Percentiles rank a stretch among this genome's conserved stretches.
These are phyloP conservation scores for Polyporus tsugae DNA, from an alignment of 1,284 basidiomycete species.

Conservation along the genomic window DNA sequence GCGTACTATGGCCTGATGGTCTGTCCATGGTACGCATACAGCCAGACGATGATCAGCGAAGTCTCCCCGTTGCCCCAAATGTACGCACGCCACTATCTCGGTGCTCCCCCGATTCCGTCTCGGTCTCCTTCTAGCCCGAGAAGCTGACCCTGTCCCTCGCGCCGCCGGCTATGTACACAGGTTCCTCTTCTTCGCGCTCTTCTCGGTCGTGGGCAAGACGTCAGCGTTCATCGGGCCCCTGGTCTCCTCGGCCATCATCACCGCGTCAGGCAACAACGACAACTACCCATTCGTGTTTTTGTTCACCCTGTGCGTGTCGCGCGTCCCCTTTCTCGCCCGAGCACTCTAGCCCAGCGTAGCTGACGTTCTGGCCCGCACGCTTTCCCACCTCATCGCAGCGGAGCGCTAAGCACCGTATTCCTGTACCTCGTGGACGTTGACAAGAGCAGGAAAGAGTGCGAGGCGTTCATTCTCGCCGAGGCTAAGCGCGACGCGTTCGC, in stretches of 20 bases:
- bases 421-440: conserved; percentile 75
- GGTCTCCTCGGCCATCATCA: conserved; percentile 79
- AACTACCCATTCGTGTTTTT: conserved; percentile 87
- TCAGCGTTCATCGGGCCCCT: conserved; percentile 86
- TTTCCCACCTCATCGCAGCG: conserved; percentile 47
- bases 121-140: not conserved
- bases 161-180: conserved; percentile 41
- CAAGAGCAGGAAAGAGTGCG: conserved; percentile 74
- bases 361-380: conserved; percentile 1
- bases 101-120: not conserved
- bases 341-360: not conserved
- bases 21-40: conserved; percentile 87
- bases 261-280: conserved; percentile 73
- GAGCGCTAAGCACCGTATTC: conserved; percentile 68
- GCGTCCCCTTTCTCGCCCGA: not conserved
- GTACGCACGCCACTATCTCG: conserved; percentile 44
- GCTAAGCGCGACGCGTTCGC: conserved; percentile 57
- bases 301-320: conserved; percentile 66
- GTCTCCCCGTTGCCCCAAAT: conserved; percentile 80
- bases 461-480: conserved; percentile 68
- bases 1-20: conserved; percentile 82
- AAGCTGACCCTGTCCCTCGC: conserved; percentile 14
- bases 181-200: conserved; percentile 83
- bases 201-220: conserved; percentile 80
- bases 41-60: conserved; percentile 87